Conservation (phyloP, 2,329 filamentous ascomycete species). For the Exophiala calicioides region DNA sequence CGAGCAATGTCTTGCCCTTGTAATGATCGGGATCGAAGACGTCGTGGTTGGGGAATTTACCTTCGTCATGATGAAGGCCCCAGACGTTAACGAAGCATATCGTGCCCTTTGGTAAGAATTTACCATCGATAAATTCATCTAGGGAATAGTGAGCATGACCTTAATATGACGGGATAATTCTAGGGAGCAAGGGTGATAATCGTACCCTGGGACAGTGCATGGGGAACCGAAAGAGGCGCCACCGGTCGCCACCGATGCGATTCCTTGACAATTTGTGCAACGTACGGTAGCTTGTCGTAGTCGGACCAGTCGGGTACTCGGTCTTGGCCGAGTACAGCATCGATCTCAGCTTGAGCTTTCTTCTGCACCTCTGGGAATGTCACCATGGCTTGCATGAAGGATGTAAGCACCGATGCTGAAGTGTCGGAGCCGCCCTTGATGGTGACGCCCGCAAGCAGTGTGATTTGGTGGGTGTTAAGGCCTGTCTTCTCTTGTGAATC, state of each 20-base stretch:
- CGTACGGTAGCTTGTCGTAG: slow-evolving; percentile 35
- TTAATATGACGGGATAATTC: background rate
- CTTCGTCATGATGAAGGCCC: slow-evolving; percentile 46
- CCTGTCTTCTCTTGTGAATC: too few relatives aligned
- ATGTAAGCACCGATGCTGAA: background rate
- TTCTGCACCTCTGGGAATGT: background rate
- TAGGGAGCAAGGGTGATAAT: too few relatives aligned
- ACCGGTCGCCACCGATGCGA: slow-evolving; percentile 47
- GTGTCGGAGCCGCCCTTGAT: background rate
- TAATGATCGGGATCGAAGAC: slow-evolving; percentile 45
- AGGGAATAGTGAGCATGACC: too few relatives aligned
- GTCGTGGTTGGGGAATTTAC: slow-evolving; percentile 42
- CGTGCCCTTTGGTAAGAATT: slow-evolving; percentile 50
- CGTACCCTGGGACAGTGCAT: slow-evolving; percentile 48
- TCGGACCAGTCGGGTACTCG: background rate
- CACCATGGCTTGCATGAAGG: background rate
- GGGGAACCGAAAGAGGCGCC: slow-evolving; percentile 49
- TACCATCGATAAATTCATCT: slow-evolving; percentile 52
- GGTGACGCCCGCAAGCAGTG: too few relatives aligned
- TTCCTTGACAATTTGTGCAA: slow-evolving; percentile 45
- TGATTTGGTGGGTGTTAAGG: too few relatives aligned
- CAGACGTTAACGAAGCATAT: slow-evolving; percentile 48
- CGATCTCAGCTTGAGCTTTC: background rate
- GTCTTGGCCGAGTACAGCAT: background rate
- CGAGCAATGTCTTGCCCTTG: slow-evolving; percentile 26